phyloP scores from a whole-genome alignment of 2,329 filamentous ascomycete genomes.

The Paecilomyces fulvus region DNA sequence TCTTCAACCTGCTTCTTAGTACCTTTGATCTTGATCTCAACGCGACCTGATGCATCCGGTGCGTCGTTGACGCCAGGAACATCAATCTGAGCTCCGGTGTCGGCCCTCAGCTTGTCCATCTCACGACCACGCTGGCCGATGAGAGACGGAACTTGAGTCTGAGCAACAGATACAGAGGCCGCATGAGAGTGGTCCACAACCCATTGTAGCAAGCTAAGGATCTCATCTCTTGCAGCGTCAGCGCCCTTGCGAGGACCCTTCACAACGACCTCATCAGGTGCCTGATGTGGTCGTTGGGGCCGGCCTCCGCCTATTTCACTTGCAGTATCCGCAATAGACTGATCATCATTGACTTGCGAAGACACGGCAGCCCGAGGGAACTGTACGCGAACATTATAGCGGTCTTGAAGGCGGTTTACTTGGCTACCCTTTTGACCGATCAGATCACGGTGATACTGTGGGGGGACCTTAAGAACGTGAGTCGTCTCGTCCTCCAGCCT shows the following conservation, averaged over 20 bases:
- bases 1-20: conserved; percentile 85
- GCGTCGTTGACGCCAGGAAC: conserved; percentile 74
- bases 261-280: conserved; percentile 78
- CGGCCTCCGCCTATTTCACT: conserved; percentile 55
- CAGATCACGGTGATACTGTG: conserved; percentile 87
- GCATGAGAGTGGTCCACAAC: conserved; percentile 78
- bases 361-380: conserved; percentile 63
- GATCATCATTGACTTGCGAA: conserved; percentile 53
- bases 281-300: conserved; percentile 62
- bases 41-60: conserved; percentile 54
- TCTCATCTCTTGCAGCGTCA: conserved; percentile 83
- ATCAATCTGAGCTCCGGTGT: conserved; percentile 82
- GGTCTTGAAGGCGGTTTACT: conserved; percentile 84
- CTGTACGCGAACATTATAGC: conserved; percentile 90
- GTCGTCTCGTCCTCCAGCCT: conserved; percentile 87
- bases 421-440: conserved; percentile 82
- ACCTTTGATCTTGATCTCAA: conserved; percentile 86
- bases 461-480: conserved; percentile 78
- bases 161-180: conserved; percentile 73
- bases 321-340: conserved; percentile 58
- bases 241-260: conserved; percentile 89
- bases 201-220: conserved; percentile 81
- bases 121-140: conserved; percentile 86
- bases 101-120: conserved; percentile 79
- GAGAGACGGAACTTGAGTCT: conserved; percentile 84